phyloP scores from a whole-genome alignment of 2,329 filamentous ascomycete species.

The Ambrosiella cleistominuta region DNA sequence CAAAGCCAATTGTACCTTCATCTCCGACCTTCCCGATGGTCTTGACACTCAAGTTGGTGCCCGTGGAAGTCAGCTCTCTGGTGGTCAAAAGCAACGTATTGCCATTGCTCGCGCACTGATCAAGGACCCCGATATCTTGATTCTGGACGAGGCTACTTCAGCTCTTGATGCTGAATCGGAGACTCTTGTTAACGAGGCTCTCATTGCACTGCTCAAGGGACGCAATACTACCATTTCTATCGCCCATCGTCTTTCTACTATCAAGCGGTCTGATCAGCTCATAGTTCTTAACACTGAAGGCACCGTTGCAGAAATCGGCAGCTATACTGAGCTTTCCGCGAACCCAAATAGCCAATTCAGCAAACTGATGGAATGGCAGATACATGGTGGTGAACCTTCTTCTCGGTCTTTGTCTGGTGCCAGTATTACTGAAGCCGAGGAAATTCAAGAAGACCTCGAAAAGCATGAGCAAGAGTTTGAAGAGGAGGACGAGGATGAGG shows the following conservation, averaged over 20 bases:
- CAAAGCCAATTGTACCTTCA: slow-evolving; percentile 91
- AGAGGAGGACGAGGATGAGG: slow-evolving; percentile 19
- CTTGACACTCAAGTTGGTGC: slow-evolving; percentile 88
- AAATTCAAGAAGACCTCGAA: slow-evolving; percentile 32
- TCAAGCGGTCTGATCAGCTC: slow-evolving; percentile 87
- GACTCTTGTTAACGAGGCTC: slow-evolving; percentile 83
- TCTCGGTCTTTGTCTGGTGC: slow-evolving; percentile 18
- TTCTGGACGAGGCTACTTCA: slow-evolving; percentile 90
- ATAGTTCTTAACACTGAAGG: slow-evolving; percentile 81
- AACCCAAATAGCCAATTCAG: slow-evolving; percentile 71
- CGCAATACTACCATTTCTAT: slow-evolving; percentile 96
- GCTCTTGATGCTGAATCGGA: slow-evolving; percentile 93
- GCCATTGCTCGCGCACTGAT: slow-evolving; percentile 88
- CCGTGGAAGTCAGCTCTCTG: slow-evolving; percentile 80
- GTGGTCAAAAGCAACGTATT: slow-evolving; percentile 94
- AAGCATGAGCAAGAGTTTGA: slow-evolving; percentile 21
- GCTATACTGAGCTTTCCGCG: slow-evolving; percentile 57
- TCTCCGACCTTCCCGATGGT: slow-evolving; percentile 89
- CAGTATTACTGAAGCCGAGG: slow-evolving; percentile 33
- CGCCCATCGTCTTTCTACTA: slow-evolving; percentile 86
- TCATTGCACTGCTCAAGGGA: slow-evolving; percentile 62
- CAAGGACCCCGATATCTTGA: slow-evolving; percentile 90
- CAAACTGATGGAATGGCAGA: slow-evolving; percentile 97
- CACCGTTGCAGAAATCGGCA: slow-evolving; percentile 76
- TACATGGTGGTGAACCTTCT: slow-evolving; percentile 60